Evolutionary conservation across 1,139 yeast genomes (phyloP).

Genomic region (Meyerozyma carpophila): DNA sequence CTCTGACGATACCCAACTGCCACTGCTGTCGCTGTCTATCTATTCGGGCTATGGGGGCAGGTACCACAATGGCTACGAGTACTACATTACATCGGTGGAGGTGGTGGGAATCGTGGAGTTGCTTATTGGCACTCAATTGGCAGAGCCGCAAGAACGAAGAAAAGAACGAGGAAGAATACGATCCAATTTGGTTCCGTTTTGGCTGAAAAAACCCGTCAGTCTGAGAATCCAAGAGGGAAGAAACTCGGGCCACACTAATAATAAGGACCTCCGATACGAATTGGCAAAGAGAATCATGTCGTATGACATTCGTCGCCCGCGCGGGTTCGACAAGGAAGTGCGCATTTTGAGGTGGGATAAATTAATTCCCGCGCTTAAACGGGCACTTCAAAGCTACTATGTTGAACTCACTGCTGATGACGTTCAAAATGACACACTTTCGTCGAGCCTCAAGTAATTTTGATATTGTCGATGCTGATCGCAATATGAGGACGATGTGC

Average conservation of each 20-base stretch:
- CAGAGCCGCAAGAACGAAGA: slow-evolving; percentile 46
- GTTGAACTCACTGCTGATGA: slow-evolving; percentile 41
- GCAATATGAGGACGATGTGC: too few species aligned
- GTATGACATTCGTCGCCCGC: slow-evolving; percentile 57
- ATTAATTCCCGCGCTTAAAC: slow-evolving; percentile 51
- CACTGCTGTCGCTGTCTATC: slow-evolving; percentile 14
- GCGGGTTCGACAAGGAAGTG: slow-evolving; percentile 66
- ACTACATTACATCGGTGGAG: slow-evolving; percentile 61
- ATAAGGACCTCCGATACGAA: slow-evolving; percentile 46
- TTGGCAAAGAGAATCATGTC: slow-evolving; percentile 62
- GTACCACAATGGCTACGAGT: slow-evolving; percentile 22
- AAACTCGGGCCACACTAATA: slow-evolving; percentile 11
- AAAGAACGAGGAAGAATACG: slow-evolving; percentile 61
- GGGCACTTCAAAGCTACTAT: slow-evolving; percentile 62
- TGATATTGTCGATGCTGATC: too few species aligned
- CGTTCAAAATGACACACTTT: neutral
- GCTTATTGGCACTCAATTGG: slow-evolving; percentile 44
- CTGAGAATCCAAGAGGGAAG: slow-evolving; percentile 36
- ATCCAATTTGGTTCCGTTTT: slow-evolving; percentile 62
- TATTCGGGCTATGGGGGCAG: slow-evolving; percentile 4
- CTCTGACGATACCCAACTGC: slow-evolving; percentile 2
- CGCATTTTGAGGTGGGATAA: slow-evolving; percentile 58
- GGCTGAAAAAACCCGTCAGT: slow-evolving; percentile 57
- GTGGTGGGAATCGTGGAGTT: slow-evolving; percentile 61
- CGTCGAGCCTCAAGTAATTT: neutral